phyloP scores from a whole-genome alignment of 1,284 basidiomycete genomes.

The Ustilago nuda region DNA sequence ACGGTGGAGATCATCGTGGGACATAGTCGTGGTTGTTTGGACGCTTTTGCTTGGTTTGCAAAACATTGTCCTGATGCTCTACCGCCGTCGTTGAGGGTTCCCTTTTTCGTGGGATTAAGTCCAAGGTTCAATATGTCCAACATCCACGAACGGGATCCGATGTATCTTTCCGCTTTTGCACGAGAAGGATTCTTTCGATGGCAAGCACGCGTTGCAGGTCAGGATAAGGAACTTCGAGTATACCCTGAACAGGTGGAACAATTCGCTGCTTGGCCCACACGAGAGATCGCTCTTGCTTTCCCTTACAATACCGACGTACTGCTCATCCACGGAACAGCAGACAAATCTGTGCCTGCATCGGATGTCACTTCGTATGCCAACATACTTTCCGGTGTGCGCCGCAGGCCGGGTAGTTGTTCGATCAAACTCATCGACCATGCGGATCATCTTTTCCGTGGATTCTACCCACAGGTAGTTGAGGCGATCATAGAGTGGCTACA shows the following conservation, averaged over 20 bases:
- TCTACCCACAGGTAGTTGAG: constrained; percentile 56
- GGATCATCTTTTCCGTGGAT: constrained; percentile 54
- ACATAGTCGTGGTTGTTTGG: constrained; percentile 40
- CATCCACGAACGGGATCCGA: constrained; percentile 50
- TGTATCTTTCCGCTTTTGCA: constrained; percentile 45
- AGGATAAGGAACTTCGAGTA: constrained; percentile 46
- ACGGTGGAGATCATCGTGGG: constrained; percentile 38
- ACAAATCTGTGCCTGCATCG: constrained; percentile 52
- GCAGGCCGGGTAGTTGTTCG: constrained; percentile 39
- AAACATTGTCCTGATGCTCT: constrained; percentile 41
- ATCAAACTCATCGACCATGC: constrained; percentile 56
- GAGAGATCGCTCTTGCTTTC: constrained; percentile 34
- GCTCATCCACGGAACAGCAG: constrained; percentile 54
- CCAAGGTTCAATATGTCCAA: constrained; percentile 56
- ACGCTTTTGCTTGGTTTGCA: constrained; percentile 43
- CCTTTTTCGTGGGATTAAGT: constrained; percentile 73
- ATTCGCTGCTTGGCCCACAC: constrained; percentile 52
- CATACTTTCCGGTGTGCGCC: constrained; percentile 25
- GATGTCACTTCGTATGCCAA: constrained; percentile 53
- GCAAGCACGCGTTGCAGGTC: constrained; percentile 55
- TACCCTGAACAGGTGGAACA: constrained; percentile 51
- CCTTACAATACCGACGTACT: constrained; percentile 55
- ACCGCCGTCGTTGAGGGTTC: constrained; percentile 33
- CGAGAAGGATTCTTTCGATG: constrained; percentile 53
- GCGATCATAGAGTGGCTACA: constrained; percentile 49